Evolutionary conservation across 2,329 filamentous ascomycete species (phyloP), one percentile per base, ranked within the genome.

Genomic region (Epichloe aotearoae): DNA sequence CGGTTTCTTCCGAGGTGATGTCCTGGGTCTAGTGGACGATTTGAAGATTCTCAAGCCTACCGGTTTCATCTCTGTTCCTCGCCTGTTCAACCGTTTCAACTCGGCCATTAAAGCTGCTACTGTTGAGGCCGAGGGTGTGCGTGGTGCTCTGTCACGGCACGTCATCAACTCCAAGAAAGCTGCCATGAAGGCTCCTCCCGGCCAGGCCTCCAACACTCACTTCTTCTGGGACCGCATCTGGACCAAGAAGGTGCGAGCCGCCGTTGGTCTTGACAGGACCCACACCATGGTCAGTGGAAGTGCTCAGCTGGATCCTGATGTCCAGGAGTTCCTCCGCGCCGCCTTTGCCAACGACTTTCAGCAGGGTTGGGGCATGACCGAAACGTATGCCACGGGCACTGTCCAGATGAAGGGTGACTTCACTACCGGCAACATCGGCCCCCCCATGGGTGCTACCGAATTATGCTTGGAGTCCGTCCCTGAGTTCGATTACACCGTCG

Each of bases 1-100:
- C 59, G 93, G 91, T 12, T 98, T 91, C 68, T 98, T 96, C 77
- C 88, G 93, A 59, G 93, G 93, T 50, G 88, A 96, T 62, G 84
- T 96, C 55, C 64, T 86, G 12, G 86, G 86, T 56, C 73, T 98
- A 17, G 82, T 94, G 1, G 93, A 98, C 52, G 93, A 98, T 63
- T 69, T 98, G 70, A 95, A 97, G 73, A 66, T 88, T 39, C 74
- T 98, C 51, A 80, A 82, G 53, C 93, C 93, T 0, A 93, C 85
- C 12, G 77, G 77, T 11, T 88, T 98, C 66, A 82, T 85, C 59
- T 95, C 88, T 15, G 93, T 98, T 2, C 93, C 93, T 0, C 82
- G 93, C 55, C 76, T 98, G 11, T 97, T 82, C 74, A 96, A 95
- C 68, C 82, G 88, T 48, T 95, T 97, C 66, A 88, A 86, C 57